Base-by-base conservation (phyloP, 106 monocot genomes). In the Acanthochlamys bracteata region DNA sequence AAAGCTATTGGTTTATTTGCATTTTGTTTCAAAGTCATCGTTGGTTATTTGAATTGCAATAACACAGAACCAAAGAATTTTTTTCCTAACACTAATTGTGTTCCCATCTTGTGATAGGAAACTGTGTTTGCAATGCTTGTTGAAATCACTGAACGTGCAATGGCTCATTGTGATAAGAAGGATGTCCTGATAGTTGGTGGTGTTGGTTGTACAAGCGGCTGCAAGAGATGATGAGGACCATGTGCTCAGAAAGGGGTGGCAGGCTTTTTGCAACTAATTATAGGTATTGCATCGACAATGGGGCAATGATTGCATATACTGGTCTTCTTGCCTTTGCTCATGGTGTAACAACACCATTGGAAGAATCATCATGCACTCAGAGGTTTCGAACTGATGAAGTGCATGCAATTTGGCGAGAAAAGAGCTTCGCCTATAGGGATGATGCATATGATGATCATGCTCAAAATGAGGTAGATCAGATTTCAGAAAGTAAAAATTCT, bases 301-400 rank as follows among this genome's bases (percentile, higher is more conserved):
- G 98, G 42, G 98, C 98, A 7, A 99, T 99, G 98, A 99, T 92
- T 61, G 98, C 98, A 53, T 99, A 99, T 64, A 92, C 92, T 33
- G 98, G 98, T 22, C 85, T 99, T 22, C 76, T 99, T 53, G 98
- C 85, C 17, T 92, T 83, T 69, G 85, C 83, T 21, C 75, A 89
- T 68, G 98, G 98, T 15, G 24, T 73, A 23, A 92, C 80, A 39
- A 92, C 85, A 9, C 81, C 92, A 0, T 25, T 99, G 14, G 79
- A 89, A 59, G 98, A 92, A 68, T 85, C 98, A 4, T 85, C 83
- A 41, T 99, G 88, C 60, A 99, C 98, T 11, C 98, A 92, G 68
- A 84, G 92, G 49, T 99, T 89, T 53, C 68, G 92, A 69, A 92
- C 98, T 0, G 92, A 99, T 57, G 92, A 92, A 79, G 98, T 99